Base-by-base conservation (phyloP, 2,329 filamentous ascomycete species). In the Knufia fluminis region DNA sequence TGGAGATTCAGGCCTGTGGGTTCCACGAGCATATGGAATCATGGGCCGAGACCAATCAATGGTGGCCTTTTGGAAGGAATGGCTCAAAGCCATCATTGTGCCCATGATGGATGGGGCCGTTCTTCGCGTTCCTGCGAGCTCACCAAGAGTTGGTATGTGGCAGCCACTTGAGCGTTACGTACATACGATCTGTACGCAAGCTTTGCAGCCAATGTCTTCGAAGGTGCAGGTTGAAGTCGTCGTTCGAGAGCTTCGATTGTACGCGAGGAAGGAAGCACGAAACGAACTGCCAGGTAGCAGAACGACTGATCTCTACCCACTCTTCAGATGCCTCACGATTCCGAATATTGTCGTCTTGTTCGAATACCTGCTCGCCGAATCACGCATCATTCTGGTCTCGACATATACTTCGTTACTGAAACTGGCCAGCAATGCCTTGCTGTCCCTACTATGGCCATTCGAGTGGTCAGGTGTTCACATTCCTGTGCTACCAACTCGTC, bases 11-110 rank as follows among this genome's bases (percentile, higher is more conserved):
- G 92, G 91, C 1, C 82, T 97, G 52, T 98, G 92, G 92, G 89
- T 88, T 45, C 92, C 92, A 16, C 79, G 92, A 56, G 89, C 91
- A 1, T 98, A 94, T 63, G 92, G 92, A 51, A 83, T 98, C 54
- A 74, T 98, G 54, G 92, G 92, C 28, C 79, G 86, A 54, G 92
- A 98, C 64, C 75, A 76, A 10, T 83, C 81, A 52, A 78, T 94
- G 68, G 89, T 90, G 56, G 80, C 82, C 26, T 97, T 98, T 69
- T 98, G 91, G 90, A 97, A 97, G 67, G 92, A 98, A 65, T 98
- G 92, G 92, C 77, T 98, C 42, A 85, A 88, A 66, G 90, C 91
- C 4, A 78, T 97, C 8, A 75, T 92, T n/a, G 87, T 95, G 19
- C 92, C 92, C 23, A 98, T 97, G 92, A 89, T 83, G 1, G 89